Evolutionary conservation across 2,329 filamentous ascomycete genomes (phyloP).

Genomic region (Colletotrichum magnum): DNA sequence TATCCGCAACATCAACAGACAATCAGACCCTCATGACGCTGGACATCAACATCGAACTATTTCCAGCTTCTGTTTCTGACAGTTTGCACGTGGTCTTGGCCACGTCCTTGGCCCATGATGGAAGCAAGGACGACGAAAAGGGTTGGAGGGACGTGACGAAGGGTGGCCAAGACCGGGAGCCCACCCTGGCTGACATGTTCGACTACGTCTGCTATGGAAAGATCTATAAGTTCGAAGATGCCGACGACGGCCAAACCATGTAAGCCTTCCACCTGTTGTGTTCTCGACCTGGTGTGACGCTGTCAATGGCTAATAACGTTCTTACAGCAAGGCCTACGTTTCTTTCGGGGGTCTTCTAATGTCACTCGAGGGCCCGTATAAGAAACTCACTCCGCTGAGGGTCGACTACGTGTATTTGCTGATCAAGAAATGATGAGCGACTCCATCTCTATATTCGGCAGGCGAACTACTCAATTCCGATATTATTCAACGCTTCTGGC

Average conservation of each 20-base stretch:
- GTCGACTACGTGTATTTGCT: slow-evolving; percentile 96
- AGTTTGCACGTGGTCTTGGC: slow-evolving; percentile 86
- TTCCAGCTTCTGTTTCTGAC: slow-evolving; percentile 82
- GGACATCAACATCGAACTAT: slow-evolving; percentile 95
- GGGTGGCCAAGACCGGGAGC: slow-evolving; percentile 62
- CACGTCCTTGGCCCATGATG: slow-evolving; percentile 88
- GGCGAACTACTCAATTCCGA: not conserved
- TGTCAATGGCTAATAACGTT: slow-evolving; percentile 24
- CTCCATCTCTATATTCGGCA: slow-evolving; percentile 5
- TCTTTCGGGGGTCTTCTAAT: slow-evolving; percentile 95
- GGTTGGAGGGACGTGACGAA: slow-evolving; percentile 85
- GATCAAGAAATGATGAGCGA: slow-evolving; percentile 81
- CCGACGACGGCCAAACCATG: slow-evolving; percentile 85
- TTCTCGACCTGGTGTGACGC: too few relatives aligned
- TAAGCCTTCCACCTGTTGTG: slow-evolving; percentile 60
- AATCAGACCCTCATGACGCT: slow-evolving; percentile 83
- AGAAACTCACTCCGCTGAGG: slow-evolving; percentile 91
- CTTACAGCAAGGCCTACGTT: slow-evolving; percentile 87
- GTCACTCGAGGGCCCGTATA: slow-evolving; percentile 92
- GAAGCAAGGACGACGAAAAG: slow-evolving; percentile 80
- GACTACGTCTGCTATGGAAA: slow-evolving; percentile 93
- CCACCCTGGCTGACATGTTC: slow-evolving; percentile 81
- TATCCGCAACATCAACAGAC: slow-evolving; percentile 83
- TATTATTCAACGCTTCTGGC: too few relatives aligned
- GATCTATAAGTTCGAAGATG: slow-evolving; percentile 90